These are phyloP conservation scores for Mucor circinelloides DNA, from an alignment of 371 early-diverging fungal genomes.

Conservation along the genomic window DNA sequence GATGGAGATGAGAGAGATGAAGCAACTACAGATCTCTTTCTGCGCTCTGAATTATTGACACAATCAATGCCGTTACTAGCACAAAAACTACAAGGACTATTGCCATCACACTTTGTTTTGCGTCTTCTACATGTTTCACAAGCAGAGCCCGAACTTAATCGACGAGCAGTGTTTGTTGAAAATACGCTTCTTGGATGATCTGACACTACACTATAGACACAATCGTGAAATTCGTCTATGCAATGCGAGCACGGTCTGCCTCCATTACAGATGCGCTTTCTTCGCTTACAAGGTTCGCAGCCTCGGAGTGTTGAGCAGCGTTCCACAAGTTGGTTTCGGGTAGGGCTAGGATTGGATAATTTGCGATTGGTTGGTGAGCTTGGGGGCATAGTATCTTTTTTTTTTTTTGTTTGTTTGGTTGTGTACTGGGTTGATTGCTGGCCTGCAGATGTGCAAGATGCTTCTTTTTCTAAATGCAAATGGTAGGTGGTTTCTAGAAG, in stretches of 20 bases:
- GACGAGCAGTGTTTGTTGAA: slow-evolving; percentile 39
- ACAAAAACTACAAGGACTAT: slow-evolving; percentile 51
- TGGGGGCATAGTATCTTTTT: slow-evolving; percentile 19
- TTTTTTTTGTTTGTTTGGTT: not conserved
- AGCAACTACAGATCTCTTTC: slow-evolving; percentile 25
- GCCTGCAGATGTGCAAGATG: not conserved
- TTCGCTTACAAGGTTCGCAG: slow-evolving; percentile 34
- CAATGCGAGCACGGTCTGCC: slow-evolving; percentile 33
- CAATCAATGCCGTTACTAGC: slow-evolving; percentile 35
- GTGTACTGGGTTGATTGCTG: not conserved
- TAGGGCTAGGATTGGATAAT: slow-evolving; percentile 27
- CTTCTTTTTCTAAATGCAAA: not conserved
- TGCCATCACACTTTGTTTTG: slow-evolving; percentile 58
- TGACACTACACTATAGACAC: slow-evolving; percentile 34
- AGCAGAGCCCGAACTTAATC: slow-evolving; percentile 52
- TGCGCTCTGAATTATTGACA: slow-evolving; percentile 34
- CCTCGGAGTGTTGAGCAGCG: slow-evolving; percentile 26
- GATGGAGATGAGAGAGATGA: not conserved
- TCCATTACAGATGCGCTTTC: slow-evolving; percentile 31
- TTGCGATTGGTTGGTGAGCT: slow-evolving; percentile 28
- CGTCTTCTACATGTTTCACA: slow-evolving; percentile 56
- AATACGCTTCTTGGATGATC: slow-evolving; percentile 36
- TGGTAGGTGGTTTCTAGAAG: not conserved
- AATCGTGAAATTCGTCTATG: slow-evolving; percentile 24
- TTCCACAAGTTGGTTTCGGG: slow-evolving; percentile 31